Evolutionary conservation across 75 land plant species (phyloP), one percentile per base, ranked within the genome.

Genomic region (Sequoia sempervirens): DNA sequence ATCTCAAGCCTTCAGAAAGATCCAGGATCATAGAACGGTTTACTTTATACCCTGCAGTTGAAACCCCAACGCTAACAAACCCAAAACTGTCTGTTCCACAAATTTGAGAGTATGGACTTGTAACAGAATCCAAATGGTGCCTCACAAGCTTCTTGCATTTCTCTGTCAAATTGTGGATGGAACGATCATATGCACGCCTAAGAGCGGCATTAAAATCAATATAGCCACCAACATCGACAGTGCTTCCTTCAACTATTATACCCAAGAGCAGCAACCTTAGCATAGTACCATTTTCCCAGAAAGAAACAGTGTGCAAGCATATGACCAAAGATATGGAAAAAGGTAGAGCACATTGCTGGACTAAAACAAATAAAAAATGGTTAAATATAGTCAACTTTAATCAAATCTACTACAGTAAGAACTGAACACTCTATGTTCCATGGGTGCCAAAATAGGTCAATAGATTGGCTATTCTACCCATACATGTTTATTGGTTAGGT

Each of bases 151-250:
- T 91, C 90, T 97, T 97, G 96, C 98, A 95, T 84, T 91, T 91
- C 84, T 94, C 91, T 45, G 93, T 82, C 18, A 97, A 85, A 75
- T 93, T 92, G 76, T 83, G 84, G 3, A 97, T 85, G 82, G 95
- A 95, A 38, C 84, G 82, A 79, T 91, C 87, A 84, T 93, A 97
- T 6, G 96, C 91, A 78, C 89, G 89, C 82, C 96, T 89, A 76
- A 97, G 82, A 82, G 98, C 89, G 73, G 97, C 92, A 91, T 93
- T 95, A 86, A 97, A 96, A 50, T 93, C 95, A 82, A 97, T 90
- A 87, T 97, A 97, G 32, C 93, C 93, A 81, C 91, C 92, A 89
- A 95, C 87, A 53, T 85, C 91, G 46, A 84, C 87, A 79, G 81
- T 47, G n/a, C 83, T 82, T 54, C 30, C 89, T 20, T 82, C 88